Conservation (phyloP, 257 asterid species). For the Nicotiana knightiana region DNA sequence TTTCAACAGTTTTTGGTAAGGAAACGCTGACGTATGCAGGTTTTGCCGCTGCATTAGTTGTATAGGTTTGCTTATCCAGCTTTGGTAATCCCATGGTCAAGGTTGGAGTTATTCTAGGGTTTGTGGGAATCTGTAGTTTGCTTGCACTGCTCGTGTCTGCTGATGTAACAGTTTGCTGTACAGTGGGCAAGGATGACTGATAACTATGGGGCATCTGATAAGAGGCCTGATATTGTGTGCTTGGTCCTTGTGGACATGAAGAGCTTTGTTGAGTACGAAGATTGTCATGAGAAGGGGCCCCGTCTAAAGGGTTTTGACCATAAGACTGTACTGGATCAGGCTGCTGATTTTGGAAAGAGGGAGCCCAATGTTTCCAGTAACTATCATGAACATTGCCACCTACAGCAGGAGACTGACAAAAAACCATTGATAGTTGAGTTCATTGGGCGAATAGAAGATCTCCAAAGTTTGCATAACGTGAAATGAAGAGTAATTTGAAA, state of each 20-base stretch:
- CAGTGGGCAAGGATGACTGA: slow-evolving; percentile 56
- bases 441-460: slow-evolving; percentile 19
- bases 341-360: slow-evolving; percentile 48
- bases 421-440: slow-evolving; percentile 27
- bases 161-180: slow-evolving; percentile 46
- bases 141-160: slow-evolving; percentile 50
- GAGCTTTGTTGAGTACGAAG: slow-evolving; percentile 50
- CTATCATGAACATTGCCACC: slow-evolving; percentile 46
- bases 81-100: slow-evolving; percentile 43
- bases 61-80: slow-evolving; percentile 53
- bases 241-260: slow-evolving; percentile 44
- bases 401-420: slow-evolving; percentile 61
- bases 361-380: slow-evolving; percentile 63
- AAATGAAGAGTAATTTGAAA: not conserved
- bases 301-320: slow-evolving; percentile 45
- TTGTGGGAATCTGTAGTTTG: slow-evolving; percentile 90
- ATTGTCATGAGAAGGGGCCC: slow-evolving; percentile 35
- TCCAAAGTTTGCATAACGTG: not conserved
- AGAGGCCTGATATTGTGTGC: slow-evolving; percentile 38
- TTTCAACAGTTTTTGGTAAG: slow-evolving; percentile 50
- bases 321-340: slow-evolving; percentile 42
- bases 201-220: slow-evolving; percentile 57
- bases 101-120: slow-evolving; percentile 89
- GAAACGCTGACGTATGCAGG: slow-evolving; percentile 82
- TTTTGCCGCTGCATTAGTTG: slow-evolving; percentile 35